phyloP scores from a whole-genome alignment of 805 yeast genomes.

The Candida schatavii region DNA sequence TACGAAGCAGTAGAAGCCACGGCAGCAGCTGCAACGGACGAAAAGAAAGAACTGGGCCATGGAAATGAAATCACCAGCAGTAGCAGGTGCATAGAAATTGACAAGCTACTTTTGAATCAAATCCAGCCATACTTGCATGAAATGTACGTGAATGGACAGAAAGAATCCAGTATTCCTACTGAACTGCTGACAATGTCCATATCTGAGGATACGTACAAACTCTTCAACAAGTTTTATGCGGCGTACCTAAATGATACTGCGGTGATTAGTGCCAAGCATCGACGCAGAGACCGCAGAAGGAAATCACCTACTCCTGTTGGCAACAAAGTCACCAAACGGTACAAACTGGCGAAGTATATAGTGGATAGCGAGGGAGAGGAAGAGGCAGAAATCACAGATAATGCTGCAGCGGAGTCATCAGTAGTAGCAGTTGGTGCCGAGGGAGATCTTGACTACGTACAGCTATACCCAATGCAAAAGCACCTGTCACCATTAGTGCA shows the following conservation, averaged over 20 bases:
- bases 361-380: conserved; percentile 7
- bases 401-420: too few species aligned
- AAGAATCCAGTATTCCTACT: background rate
- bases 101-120: conserved; percentile 6
- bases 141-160: background rate
- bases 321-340: background rate
- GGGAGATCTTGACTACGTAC: too few species aligned
- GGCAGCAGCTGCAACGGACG: background rate
- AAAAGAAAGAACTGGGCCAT: conserved; percentile 3
- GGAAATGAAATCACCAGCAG: background rate
- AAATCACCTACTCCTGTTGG: background rate
- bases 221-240: conserved; percentile 12
- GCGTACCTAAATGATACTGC: conserved; percentile 13
- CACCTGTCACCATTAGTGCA: too few species aligned
- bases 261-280: conserved; percentile 4
- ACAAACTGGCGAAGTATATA: conserved; percentile 7
- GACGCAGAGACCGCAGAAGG: conserved; percentile 1
- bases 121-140: conserved; percentile 9
- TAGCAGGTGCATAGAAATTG: conserved; percentile 8
- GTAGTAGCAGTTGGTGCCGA: too few species aligned
- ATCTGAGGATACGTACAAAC: conserved; percentile 6
- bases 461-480: too few species aligned
- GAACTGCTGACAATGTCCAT: background rate
- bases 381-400: too few species aligned
- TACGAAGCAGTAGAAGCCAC: background rate